These are phyloP conservation scores for Phytopythium montanum DNA, from an alignment of 352 stramenopile genomes.

Conservation along the genomic window DNA sequence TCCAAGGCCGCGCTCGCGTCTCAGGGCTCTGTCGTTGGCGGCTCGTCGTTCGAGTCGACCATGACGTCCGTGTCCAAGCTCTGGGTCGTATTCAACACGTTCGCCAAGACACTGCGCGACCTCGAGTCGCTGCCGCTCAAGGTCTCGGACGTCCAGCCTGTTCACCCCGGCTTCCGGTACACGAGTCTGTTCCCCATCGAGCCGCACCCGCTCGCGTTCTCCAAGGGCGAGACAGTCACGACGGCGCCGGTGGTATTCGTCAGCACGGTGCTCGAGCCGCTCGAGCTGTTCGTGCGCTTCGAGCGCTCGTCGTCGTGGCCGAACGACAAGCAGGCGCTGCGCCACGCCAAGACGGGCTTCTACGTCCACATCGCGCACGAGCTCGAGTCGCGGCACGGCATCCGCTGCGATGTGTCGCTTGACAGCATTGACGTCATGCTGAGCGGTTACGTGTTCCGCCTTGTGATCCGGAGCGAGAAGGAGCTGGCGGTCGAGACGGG, in stretches of 20 bases:
- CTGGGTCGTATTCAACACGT: conserved; percentile 78
- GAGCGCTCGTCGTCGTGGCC: conserved; percentile 87
- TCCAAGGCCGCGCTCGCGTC: conserved; percentile 8
- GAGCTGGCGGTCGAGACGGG: conserved; percentile 63
- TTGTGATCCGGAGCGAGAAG: conserved; percentile 80
- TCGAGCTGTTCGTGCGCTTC: conserved; percentile 75
- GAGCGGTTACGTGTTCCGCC: conserved; percentile 79
- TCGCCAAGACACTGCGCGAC: conserved; percentile 70
- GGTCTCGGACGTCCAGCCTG: conserved; percentile 74
- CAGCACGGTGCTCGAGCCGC: conserved; percentile 69
- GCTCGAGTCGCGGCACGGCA: conserved; percentile 49
- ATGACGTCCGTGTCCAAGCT: conserved; percentile 77
- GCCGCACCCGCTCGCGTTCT: conserved; percentile 84
- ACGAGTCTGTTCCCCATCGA: conserved; percentile 81
- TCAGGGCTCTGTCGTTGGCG: conserved; percentile 32
- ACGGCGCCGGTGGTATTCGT: conserved; percentile 54
- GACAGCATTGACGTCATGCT: conserved; percentile 82
- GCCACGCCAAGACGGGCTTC: conserved; percentile 85
- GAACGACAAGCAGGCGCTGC: conserved; percentile 70
- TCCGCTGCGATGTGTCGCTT: conserved; percentile 70
- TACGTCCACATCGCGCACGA: conserved; percentile 87
- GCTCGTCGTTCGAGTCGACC: conserved; percentile 59
- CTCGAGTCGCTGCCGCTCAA: conserved; percentile 84
- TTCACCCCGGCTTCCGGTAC: conserved; percentile 83
- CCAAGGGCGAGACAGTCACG: conserved; percentile 59